Conservation (phyloP, 2,329 filamentous ascomycete species). For the Fusarium sp. region DNA sequence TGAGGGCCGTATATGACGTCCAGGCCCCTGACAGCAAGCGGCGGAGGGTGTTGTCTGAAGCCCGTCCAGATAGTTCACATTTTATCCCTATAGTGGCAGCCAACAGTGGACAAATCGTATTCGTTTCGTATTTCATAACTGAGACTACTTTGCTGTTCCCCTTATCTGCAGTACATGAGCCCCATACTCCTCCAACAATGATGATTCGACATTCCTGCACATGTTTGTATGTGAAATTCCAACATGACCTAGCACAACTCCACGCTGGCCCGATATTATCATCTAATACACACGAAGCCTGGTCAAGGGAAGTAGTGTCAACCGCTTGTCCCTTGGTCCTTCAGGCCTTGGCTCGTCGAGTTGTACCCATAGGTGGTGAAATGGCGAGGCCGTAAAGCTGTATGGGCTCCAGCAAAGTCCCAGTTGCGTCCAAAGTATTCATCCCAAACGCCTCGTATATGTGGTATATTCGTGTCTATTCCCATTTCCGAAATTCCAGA, state of each 20-base stretch:
- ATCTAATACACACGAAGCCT: background rate
- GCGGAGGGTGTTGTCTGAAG: background rate
- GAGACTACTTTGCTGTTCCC: constrained; percentile 14
- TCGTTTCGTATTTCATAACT: constrained; percentile 13
- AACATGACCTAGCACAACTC: background rate
- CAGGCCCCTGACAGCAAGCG: no score
- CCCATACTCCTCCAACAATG: background rate
- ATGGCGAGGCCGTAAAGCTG: background rate
- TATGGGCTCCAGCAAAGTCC: background rate
- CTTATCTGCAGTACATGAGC: background rate
- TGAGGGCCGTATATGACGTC: no score
- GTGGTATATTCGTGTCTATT: constrained; percentile 46
- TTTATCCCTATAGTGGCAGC: background rate
- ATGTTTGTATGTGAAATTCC: background rate
- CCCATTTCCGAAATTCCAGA: constrained; percentile 10
- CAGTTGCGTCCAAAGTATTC: constrained; percentile 17
- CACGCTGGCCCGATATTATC: background rate
- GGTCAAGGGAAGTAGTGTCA: background rate
- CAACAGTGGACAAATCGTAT: background rate
- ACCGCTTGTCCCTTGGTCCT: background rate
- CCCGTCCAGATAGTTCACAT: background rate
- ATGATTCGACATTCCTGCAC: background rate
- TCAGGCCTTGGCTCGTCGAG: background rate
- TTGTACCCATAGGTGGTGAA: background rate
- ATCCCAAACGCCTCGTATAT: constrained; percentile 44